Evolutionary conservation across 768 basidiomycete species (phyloP).

Genomic region (Lactarius evosmus): DNA sequence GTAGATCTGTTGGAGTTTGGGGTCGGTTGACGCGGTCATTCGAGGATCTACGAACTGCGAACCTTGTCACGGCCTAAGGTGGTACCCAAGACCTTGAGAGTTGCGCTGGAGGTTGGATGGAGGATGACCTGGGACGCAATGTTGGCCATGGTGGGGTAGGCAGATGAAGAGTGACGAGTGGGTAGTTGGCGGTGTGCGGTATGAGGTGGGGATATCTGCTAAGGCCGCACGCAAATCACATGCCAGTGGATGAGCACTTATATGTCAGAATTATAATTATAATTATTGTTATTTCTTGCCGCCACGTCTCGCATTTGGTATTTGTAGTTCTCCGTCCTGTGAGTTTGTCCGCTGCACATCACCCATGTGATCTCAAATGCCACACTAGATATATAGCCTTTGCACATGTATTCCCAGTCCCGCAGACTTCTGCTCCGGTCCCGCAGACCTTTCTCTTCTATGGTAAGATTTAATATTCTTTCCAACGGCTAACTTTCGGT

Average conservation of each 20-base stretch:
- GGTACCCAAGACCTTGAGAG: conserved; percentile 73
- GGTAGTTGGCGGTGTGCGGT: conserved; percentile 2
- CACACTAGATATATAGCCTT: conserved; percentile 11
- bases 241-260: background rate
- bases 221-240: conserved; percentile 16
- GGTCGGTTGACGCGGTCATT: background rate
- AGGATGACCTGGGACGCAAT: conserved; percentile 76
- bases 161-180: conserved; percentile 3
- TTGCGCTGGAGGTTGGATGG: conserved; percentile 75
- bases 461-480: conserved; percentile 36
- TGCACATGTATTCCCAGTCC: conserved; percentile 7
- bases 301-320: conserved; percentile 34
- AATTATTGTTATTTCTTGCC: background rate
- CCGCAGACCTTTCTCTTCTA: conserved; percentile 35
- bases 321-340: conserved; percentile 20
- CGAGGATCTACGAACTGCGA: conserved; percentile 23
- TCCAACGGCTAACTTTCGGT: background rate
- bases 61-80: conserved; percentile 93
- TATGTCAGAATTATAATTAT: background rate
- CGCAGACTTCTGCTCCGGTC: conserved; percentile 10
- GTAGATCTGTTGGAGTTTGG: conserved; percentile 56
- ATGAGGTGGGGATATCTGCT: background rate
- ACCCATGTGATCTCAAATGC: conserved; percentile 36
- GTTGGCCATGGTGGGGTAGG: conserved; percentile 34
- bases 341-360: conserved; percentile 17